Evolutionary conservation across 1,139 yeast genomes (phyloP), one percentile per base, ranked within the genome.

Genomic region (Zhuliangozyma parablackwelliae): DNA sequence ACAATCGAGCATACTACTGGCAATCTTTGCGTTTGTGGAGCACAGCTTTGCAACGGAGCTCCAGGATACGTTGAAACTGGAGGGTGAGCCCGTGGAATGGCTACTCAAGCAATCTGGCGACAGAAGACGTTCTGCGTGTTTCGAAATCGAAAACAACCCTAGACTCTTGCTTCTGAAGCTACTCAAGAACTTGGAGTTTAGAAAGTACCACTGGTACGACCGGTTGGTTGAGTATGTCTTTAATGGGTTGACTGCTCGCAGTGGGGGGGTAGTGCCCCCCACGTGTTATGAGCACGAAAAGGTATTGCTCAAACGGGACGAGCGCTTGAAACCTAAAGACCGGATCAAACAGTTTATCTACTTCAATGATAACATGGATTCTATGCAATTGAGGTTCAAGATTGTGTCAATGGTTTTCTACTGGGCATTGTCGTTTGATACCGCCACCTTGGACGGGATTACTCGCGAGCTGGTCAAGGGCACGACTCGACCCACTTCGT

Each of bases 261-360:
- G 29, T 27, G 29, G 30, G n/a, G 30, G 34, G 5, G 7, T 30
- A 20, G 41, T 43, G 6, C 65, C 69, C 0, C 35, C 36, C 9
- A 54, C 68, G 1, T 63, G 66, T 37, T 67, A 54, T 38, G 47
- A 49, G 8, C 49, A 63, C 27, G 72, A 66, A 33, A 42, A 37
- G 21, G 26, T 32, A 2, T 39, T 62, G n/a, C 44, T 63, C 4
- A 47, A 44, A 31, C 46, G 47, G 11, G 63, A 56, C 30, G 41
- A 45, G 2, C 33, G 37, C 7, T 29, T 38, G 4, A 41, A 35
- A 23, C 45, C 45, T 10, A 40, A 37, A 6, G 26, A 40, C 26
- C 28, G 39, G 31, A 37, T 32, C 3, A 21, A 20, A n/a, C 26
- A 40, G 16, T n/a, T 29, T 10, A 36, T 33, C 10, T 40, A 40